Base-by-base conservation (phyloP, 257 asterid genomes). In the Forsythia suspensa region DNA sequence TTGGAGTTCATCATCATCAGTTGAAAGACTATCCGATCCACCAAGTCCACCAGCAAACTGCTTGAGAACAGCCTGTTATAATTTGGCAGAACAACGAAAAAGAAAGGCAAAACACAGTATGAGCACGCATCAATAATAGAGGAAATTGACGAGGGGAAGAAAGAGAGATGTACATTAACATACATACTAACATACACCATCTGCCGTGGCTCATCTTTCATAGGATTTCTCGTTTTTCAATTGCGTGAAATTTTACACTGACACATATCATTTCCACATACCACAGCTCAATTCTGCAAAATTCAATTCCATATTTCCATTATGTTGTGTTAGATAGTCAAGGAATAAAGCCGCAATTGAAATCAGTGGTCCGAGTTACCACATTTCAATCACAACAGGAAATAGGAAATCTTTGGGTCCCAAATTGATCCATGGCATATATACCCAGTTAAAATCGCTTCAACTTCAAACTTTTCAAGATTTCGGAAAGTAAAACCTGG, bases 21-120 rank as follows among this genome's bases (percentile, higher is more conserved):
- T 84, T 21, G 73, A 79, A 36, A 73, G 48, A 84, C 68, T 80
- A 76, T 90, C 95, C 39, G 86, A 77, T 55, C 92, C 94, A 76
- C 91, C 93, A 76, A 85, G 77, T 73, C 91, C 92, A 52, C 87
- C 88, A 52, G 80, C 70, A 82, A 89, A 89, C 81, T 90, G 94
- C 67, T 89, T 88, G 81, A 89, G 78, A 69, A 92, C 94, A 63
- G 94, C 94, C 96, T 92, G 71, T 8, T 37, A 65, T 46, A 80
- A 81, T 76, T 46, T 67, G 7, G 34, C 59, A 57, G 34, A 57
- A 57, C 18, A 16, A 76, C 4, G 59, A 57, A 67, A 75, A 75
- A 74, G 55, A 76, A 44, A 24, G 16, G 69, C 38, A 73, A 57
- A 37, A 48, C 24, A n/a, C 69, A 4, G 16, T 20, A 24, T 13